Evolutionary conservation across 225 moss, liverwort and hornwort species (phyloP).

Genomic region (Straminergon stramineum): DNA sequence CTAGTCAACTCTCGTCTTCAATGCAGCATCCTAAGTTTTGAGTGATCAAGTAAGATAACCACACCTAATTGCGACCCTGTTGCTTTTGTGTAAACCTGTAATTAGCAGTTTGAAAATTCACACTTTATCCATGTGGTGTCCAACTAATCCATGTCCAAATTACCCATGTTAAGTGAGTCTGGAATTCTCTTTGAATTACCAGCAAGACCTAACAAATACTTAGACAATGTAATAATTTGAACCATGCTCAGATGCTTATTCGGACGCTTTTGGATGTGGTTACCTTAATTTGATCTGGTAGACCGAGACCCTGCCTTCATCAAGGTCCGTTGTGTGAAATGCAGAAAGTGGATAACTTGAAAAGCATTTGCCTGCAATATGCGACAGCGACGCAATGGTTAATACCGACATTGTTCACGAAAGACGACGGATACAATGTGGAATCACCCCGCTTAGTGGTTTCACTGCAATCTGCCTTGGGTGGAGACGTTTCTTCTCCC

Average conservation of each 20-base stretch:
- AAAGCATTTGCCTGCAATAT: constrained; percentile 83
- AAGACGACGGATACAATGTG: constrained; percentile 23
- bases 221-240: background rate
- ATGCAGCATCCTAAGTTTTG: background rate
- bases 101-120: background rate
- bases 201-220: background rate
- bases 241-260: background rate
- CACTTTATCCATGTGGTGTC: background rate
- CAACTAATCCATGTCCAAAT: background rate
- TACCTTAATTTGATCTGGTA: background rate
- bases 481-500: constrained; percentile 9
- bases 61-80: background rate
- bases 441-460: constrained; percentile 30
- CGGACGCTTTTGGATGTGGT: background rate
- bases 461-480: constrained; percentile 10
- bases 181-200: background rate
- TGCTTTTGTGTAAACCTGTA: background rate
- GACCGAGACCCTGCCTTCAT: background rate
- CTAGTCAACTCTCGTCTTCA: background rate
- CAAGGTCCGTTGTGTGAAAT: constrained; percentile 1
- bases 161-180: background rate
- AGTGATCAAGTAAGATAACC: background rate
- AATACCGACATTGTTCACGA: constrained; percentile 64
- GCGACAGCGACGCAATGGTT: constrained; percentile 92
- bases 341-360: constrained; percentile 86